A percentile compares a stretch with the other conserved stretches of the same genome.
Evolutionary conservation across 306 rosid species (phyloP).

Genomic region (Cucumis hystrix): DNA sequence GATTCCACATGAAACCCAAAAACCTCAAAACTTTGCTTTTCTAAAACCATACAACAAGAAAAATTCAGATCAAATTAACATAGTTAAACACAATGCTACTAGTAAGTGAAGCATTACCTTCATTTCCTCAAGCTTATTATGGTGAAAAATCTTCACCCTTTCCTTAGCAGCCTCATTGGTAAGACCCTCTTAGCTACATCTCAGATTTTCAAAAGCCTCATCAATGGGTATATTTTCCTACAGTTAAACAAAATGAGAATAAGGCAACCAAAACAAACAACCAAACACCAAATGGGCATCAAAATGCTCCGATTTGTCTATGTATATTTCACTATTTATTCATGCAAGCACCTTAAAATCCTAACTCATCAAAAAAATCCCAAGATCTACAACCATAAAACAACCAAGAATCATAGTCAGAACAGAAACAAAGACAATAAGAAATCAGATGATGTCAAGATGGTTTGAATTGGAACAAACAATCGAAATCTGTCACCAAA

Average conservation of each 20-base stretch:
- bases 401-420: not conserved
- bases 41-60: conserved; percentile 29
- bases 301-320: too few species aligned
- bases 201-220: too few species aligned
- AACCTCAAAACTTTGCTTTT: conserved; percentile 80
- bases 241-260: too few species aligned
- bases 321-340: too few species aligned
- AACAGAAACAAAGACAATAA: not conserved
- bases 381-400: not conserved
- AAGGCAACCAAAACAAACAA: too few species aligned
- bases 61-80: not conserved
- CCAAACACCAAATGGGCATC: too few species aligned
- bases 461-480: not conserved
- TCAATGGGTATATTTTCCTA: too few species aligned
- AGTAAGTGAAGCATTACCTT: conserved; percentile 20
- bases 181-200: conserved; percentile 87
- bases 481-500: too few species aligned
- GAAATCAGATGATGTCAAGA: not conserved
- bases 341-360: too few species aligned
- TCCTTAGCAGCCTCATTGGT: conserved; percentile 59
- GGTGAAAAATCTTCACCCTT: conserved; percentile 62
- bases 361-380: too few species aligned
- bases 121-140: conserved; percentile 96
- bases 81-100: not conserved
- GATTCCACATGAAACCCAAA: conserved; percentile 99